phyloP scores from a whole-genome alignment of 1,284 basidiomycete genomes.

The Moniliella sp. region DNA sequence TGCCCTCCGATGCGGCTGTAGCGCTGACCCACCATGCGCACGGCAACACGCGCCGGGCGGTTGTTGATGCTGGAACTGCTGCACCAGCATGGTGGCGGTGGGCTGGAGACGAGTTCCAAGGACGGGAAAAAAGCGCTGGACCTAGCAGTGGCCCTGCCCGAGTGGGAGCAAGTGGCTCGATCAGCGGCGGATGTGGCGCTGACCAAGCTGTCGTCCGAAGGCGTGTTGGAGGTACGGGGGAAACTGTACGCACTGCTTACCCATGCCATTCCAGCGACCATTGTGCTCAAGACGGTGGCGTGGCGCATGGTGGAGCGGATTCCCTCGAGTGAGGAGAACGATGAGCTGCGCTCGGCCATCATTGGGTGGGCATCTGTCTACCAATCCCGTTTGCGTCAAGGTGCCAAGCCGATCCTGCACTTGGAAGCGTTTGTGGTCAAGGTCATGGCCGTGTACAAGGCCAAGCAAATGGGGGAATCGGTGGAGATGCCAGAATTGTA shows the following conservation, averaged over 20 bases:
- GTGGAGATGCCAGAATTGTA: no score
- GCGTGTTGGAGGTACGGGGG: constrained; percentile 68
- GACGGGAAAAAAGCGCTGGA: neutral
- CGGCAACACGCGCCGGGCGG: constrained; percentile 81
- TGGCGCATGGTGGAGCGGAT: constrained; percentile 57
- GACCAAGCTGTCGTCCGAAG: constrained; percentile 72
- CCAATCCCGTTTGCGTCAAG: constrained; percentile 35
- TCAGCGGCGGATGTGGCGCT: constrained; percentile 82
- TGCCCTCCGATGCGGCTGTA: constrained; percentile 52
- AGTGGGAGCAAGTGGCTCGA: constrained; percentile 94
- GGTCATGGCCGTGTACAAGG: constrained; percentile 31
- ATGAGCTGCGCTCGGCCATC: constrained; percentile 13
- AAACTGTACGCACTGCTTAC: constrained; percentile 85
- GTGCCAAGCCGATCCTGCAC: constrained; percentile 28
- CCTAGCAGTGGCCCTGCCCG: constrained; percentile 66
- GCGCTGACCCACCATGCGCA: constrained; percentile 59
- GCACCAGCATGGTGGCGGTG: no score
- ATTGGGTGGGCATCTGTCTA: constrained; percentile 56
- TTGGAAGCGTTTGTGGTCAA: constrained; percentile 30
- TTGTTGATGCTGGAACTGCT: constrained; percentile 83
- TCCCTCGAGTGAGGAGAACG: constrained; percentile 48
- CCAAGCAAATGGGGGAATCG: constrained; percentile 5
- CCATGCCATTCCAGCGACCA: constrained; percentile 86
- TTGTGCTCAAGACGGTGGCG: constrained; percentile 37
- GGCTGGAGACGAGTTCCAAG: constrained; percentile 43